Percentiles rank a stretch among this genome's conserved stretches.
phyloP scores from a whole-genome alignment of 805 yeast genomes.

The Metschnikowia amazonensis region DNA sequence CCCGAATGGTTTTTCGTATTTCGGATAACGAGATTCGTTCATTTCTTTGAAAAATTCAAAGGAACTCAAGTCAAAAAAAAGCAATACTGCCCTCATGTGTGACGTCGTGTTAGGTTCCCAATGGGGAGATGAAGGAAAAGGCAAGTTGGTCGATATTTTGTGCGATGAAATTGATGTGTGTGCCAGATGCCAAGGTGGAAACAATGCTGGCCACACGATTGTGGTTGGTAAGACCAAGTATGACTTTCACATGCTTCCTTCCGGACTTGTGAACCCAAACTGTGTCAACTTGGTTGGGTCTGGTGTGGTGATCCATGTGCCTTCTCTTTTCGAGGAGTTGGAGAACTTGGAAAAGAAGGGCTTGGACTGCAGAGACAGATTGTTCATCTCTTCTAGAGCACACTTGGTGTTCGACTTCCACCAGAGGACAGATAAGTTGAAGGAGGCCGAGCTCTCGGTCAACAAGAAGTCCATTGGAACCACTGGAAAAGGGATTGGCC shows the following conservation, averaged over 20 bases:
- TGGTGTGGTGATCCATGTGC: conserved; percentile 94
- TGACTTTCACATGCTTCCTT: conserved; percentile 98
- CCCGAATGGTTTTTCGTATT: conserved; percentile 14
- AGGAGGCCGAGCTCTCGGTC: conserved; percentile 82
- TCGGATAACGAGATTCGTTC: conserved; percentile 30
- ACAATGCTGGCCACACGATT: conserved; percentile 98
- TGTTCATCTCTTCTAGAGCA: conserved; percentile 89
- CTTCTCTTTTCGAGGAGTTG: conserved; percentile 87
- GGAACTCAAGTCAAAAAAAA: conserved; percentile 9
- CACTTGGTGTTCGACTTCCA: conserved; percentile 97
- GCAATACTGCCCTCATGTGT: conserved; percentile 45
- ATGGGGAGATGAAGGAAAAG: conserved; percentile 99
- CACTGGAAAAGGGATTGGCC: conserved; percentile 98
- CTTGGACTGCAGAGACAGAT: conserved; percentile 64
- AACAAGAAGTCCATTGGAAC: conserved; percentile 91
- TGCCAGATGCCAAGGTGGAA: conserved; percentile 98
- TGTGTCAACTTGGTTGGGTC: conserved; percentile 89
- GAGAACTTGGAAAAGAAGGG: conserved; percentile 80
- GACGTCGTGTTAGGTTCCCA: conserved; percentile 96
- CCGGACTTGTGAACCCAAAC: conserved; percentile 92
- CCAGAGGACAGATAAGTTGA: conserved; percentile 91
- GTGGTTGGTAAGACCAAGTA: conserved; percentile 85
- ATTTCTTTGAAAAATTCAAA: conserved; percentile 20
- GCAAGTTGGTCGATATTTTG: conserved; percentile 90
- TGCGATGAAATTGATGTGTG: conserved; percentile 96